These are phyloP conservation scores for Davidsoniella neocaledoniae DNA, from an alignment of 2,329 filamentous ascomycete genomes.

Conservation along the genomic window DNA sequence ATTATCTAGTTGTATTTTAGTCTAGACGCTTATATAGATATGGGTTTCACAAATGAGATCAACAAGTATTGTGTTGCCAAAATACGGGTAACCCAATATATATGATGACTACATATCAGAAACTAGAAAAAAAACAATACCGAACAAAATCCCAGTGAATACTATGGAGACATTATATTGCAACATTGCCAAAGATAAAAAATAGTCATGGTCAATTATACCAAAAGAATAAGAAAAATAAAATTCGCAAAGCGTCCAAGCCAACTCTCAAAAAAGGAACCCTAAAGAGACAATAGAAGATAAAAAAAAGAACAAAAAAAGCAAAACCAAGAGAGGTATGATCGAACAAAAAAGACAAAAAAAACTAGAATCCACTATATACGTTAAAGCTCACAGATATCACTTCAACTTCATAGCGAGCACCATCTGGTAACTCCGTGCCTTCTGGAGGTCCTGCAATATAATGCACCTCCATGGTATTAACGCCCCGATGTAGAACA, in stretches of 20 bases:
- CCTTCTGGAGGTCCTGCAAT: constrained; percentile 51
- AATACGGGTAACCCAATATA: neutral
- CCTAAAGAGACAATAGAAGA: neutral
- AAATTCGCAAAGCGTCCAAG: neutral
- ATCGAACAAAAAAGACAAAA: constrained; percentile 1
- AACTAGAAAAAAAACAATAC: neutral
- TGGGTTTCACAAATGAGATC: neutral
- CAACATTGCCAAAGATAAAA: neutral
- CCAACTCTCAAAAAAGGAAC: neutral
- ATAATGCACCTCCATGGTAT: constrained; percentile 62
- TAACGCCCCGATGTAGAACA: constrained; percentile 53
- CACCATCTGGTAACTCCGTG: constrained; percentile 37
- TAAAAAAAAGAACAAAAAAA: neutral
- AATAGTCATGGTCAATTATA: neutral
- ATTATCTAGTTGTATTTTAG: constrained; percentile 15
- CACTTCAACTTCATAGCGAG: constrained; percentile 61
- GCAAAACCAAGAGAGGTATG: too few species aligned
- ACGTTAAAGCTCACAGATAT: constrained; percentile 56
- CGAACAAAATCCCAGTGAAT: neutral
- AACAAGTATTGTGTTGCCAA: too few species aligned
- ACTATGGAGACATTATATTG: constrained; percentile 11
- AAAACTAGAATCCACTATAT: constrained; percentile 8
- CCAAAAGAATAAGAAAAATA: neutral
- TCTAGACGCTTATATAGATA: neutral
- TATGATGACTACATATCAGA: neutral